Evolutionary conservation across 2,329 filamentous ascomycete species (phyloP), one percentile per base, ranked within the genome.

Genomic region (Exophiala oligosperma): DNA sequence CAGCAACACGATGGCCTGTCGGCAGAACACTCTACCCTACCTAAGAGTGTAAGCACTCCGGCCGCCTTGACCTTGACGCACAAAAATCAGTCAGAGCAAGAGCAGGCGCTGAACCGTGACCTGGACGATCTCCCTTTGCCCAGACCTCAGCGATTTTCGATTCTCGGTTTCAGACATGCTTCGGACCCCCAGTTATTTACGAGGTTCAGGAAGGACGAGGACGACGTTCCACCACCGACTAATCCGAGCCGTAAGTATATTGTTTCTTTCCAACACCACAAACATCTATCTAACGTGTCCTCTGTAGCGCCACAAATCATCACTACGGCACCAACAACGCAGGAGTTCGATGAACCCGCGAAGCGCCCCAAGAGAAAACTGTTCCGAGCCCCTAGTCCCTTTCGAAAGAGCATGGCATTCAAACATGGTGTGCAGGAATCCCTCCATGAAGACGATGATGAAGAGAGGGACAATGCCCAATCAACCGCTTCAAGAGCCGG

Each of bases 131-230:
- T 64, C 70, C 71, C 48, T 44, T 8, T 58, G 23, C 70, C 74
- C 57, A 73, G 69, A 64, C 74, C 74, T 59, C 75, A 81, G 65
- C 77, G 83, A 56, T 86, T 87, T 72, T 86, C 81, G 68, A 73
- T 96, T 73, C 79, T 96, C 76, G 87, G 88, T 70, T 92, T 94
- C 72, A 89, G 92, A 69, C 92, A 96, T 82, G 92, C 91, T 61
- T 97, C 92, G 7, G 93, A 97, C 76, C 89, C 92, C 51, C 92
- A 97, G 73, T 77, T 97, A 61, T 91, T 91, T 9, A 79, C 86
- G 71, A 88, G 88, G 52, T 92, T 88, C 71, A 84, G 88, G 67
- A 87, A 91, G 56, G 78, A 79, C 9, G 21, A 46, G 43, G 21
- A n/a, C 47, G 74, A 77, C 9, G 35, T 37, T 3, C 23, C 32